phyloP scores from a whole-genome alignment of 345 rosid genomes.

The Populus pruinosa region DNA sequence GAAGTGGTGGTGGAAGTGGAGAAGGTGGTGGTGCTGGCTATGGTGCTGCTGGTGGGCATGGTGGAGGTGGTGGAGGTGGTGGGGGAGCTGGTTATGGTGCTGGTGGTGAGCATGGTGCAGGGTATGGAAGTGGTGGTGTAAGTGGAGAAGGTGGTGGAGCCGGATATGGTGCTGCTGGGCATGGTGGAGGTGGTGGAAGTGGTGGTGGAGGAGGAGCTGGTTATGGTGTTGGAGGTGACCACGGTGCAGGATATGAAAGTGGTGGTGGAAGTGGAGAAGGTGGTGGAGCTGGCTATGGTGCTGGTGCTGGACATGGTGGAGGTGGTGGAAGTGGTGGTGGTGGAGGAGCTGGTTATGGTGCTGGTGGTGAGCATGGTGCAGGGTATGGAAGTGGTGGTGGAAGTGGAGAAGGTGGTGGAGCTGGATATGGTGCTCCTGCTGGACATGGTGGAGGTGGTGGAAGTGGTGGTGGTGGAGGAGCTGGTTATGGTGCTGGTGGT shows the following conservation, averaged over 20 bases:
- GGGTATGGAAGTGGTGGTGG: conserved; percentile 27
- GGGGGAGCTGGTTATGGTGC: conserved; percentile 28
- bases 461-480: conserved; percentile 27
- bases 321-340: conserved; percentile 24
- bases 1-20: conserved; percentile 8
- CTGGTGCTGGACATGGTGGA: conserved; percentile 14
- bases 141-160: conserved; percentile 16
- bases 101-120: conserved; percentile 32
- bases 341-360: conserved; percentile 27
- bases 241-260: neutral
- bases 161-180: conserved; percentile 27
- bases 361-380: conserved; percentile 29
- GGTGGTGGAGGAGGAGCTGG: conserved; percentile 28
- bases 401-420: conserved; percentile 15
- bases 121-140: conserved; percentile 23
- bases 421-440: conserved; percentile 22
- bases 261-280: conserved; percentile 14
- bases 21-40: conserved; percentile 17
- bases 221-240: conserved; percentile 20
- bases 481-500: conserved; percentile 23
- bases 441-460: conserved; percentile 31
- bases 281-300: conserved; percentile 16
- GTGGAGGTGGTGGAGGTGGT: conserved; percentile 20
- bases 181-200: conserved; percentile 26
- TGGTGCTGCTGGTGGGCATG: conserved; percentile 18